Evolutionary conservation across 2,329 filamentous ascomycete genomes (phyloP), one percentile per base, ranked within the genome.

Genomic region (Xylaria digitata): DNA sequence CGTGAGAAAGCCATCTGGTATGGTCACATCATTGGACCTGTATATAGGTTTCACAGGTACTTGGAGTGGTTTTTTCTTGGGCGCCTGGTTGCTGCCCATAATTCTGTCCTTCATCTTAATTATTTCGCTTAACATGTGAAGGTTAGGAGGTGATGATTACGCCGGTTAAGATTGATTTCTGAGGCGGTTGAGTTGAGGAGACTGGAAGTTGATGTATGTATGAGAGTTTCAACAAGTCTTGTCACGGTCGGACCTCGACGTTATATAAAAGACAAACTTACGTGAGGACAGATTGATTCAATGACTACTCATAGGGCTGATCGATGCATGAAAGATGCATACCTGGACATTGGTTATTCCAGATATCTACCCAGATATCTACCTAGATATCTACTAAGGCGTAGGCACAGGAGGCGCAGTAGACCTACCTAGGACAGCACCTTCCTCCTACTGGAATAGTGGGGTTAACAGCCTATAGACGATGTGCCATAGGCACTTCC

Each of bases 1-100:
- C 6, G 34, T 70, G 43, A 89, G 82, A 74, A 87, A 88, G 65
- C 78, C 76, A 30, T 77, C 68, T 0, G 85, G 83, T 42, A 84
- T 76, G 26, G 71, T 45, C 21, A 85, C 76, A 6, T 79, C 75
- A 6, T 76, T 75, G 45, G 79, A 82, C 6, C 67, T 50, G 68
- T 81, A 81, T 30, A 67, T 67, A 32, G 72, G 75, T 37, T 76
- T 70, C 55, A 79, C 70, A 2, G 77, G 75, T 17, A 15, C 40
- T 1, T 49, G 11, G 17, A 17, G 21, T 21, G 54, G 13, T 34
- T 49, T 65, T n/a, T 46, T 66, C 17, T 52, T 54, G 1, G 13
- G 26, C 2, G 57, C 42, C 3, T 49, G 52, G 8, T 2, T 17
- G 15, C 40, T 57, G 6, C 42, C 34, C n/a, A 57, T 46, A 23